Percentiles rank a stretch among this genome's conserved stretches.
These are phyloP conservation scores for Sclerotinia sclerotiorum DNA, from an alignment of 2,329 filamentous ascomycete species.

Conservation along the genomic window DNA sequence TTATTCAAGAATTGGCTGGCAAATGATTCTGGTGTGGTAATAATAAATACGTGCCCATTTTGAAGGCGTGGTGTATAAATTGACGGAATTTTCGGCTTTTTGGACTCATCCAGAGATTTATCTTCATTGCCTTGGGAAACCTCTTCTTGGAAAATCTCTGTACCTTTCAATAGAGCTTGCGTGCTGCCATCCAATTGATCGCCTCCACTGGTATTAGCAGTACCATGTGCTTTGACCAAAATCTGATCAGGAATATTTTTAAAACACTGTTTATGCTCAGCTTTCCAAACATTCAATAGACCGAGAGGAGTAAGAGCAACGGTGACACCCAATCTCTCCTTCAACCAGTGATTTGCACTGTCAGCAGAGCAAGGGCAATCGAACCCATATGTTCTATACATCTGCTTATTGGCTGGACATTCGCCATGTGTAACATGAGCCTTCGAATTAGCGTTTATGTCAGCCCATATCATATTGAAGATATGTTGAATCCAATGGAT, in stretches of 20 bases:
- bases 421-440: not conserved
- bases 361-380: conserved; percentile 5
- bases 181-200: not conserved
- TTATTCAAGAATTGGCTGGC: conserved; percentile 1
- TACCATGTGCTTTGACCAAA: conserved; percentile 12
- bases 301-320: not conserved
- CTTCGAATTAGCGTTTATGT: not conserved
- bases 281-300: conserved; percentile 7
- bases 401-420: not conserved
- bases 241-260: not conserved
- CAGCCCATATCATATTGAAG: conserved; percentile 12
- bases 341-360: not conserved
- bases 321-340: not conserved
- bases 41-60: conserved; percentile 2
- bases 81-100: not conserved
- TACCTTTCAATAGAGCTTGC: not conserved
- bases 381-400: conserved; percentile 2
- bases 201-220: not conserved
- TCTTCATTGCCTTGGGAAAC: not conserved
- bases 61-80: not conserved
- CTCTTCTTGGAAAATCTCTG: not conserved
- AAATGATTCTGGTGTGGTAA: conserved; percentile 3
- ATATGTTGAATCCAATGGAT: conserved; percentile 9
- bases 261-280: not conserved
- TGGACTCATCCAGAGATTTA: not conserved